Conservation (phyloP, 495 filamentous ascomycete genomes). For the Aspergillus haitiensis region DNA sequence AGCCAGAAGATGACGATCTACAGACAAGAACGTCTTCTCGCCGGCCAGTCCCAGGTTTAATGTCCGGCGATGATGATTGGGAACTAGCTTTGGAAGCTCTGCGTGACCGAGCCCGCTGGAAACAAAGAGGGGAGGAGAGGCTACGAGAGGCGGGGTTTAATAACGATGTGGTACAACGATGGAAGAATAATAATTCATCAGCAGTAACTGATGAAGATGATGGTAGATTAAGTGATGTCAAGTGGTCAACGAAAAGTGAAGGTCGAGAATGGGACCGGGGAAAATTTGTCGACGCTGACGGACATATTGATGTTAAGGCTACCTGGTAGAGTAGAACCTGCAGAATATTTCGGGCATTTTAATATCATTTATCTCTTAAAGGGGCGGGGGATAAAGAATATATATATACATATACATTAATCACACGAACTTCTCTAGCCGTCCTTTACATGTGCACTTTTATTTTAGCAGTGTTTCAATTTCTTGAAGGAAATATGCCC, state of each 20-base stretch:
- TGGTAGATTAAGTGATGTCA: slow-evolving; percentile 63
- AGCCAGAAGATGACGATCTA: slow-evolving; percentile 50
- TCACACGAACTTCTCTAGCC: too few species aligned
- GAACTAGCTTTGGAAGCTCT: slow-evolving; percentile 77
- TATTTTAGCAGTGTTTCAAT: too few species aligned
- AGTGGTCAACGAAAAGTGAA: slow-evolving; percentile 77
- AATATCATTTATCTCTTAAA: too few species aligned
- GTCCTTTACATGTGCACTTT: too few species aligned
- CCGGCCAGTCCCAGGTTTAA: slow-evolving; percentile 43
- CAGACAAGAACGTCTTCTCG: slow-evolving; percentile 32
- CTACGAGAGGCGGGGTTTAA: slow-evolving; percentile 77
- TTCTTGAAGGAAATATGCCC: too few species aligned
- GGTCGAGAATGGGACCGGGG: slow-evolving; percentile 90
- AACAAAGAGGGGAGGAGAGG: slow-evolving; percentile 72
- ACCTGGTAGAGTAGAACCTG: slow-evolving; percentile 34
- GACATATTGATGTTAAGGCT: slow-evolving; percentile 54
- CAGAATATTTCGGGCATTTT: not conserved
- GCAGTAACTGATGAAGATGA: slow-evolving; percentile 48
- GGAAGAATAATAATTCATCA: slow-evolving; percentile 63
- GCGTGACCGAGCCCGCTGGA: slow-evolving; percentile 82
- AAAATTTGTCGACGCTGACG: slow-evolving; percentile 70
- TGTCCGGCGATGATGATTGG: slow-evolving; percentile 67
- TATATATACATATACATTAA: too few species aligned
- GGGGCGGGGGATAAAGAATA: too few species aligned
- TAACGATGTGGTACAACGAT: slow-evolving; percentile 72